Base-by-base conservation (phyloP, 495 filamentous ascomycete species). In the Stereocaulon alpinum region DNA sequence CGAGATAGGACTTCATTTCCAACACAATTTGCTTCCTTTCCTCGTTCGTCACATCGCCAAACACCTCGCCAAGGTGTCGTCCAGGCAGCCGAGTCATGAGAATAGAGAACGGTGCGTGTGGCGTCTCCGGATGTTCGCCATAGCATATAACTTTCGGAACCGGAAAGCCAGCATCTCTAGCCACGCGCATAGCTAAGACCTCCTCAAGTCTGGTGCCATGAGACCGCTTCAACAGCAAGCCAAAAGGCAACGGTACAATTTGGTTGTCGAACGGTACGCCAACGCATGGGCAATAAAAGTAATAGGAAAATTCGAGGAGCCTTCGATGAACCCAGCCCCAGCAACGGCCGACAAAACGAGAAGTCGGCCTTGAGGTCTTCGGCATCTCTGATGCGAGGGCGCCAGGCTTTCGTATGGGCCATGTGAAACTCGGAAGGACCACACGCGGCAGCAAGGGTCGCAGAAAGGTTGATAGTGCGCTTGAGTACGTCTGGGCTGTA, bases 171-270 rank as follows among this genome's bases (percentile, higher is more conserved):
- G 34, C 34, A 7, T 2, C 34, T 37, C 34, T 37, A 2, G 70
- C 71, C 55, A 74, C 66, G 62, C 72, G 59, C 68, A 73, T 77
- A 32, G 71, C 63, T 30, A 64, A 51, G 12, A 67, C 72, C 57
- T 77, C 73, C 60, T 74, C 73, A 22, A 74, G 41, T n/a, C 69
- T 64, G 10, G 70, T 76, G 20, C 71, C 61, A 60, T 76, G 68
- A 27, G 71, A 69, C 71, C 72, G 76, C 67, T 77, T 76, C 61
- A 73, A 42, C 27, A 73, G 62, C 37, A 71, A 61, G 9, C 66
- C 66, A 61, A 72, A 72, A 40, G 59, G 68, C 59, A 70, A 63
- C 34, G 63, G 53, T 51, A 64, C 58, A 59, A 71, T 68, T 47
- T 71, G 65, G 51, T 67, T 69, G 34, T 71, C 62, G 47, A 64